Percentiles rank a stretch among this genome's conserved stretches.
phyloP scores from a whole-genome alignment of 2,329 filamentous ascomycete genomes.

The Hypoxylon sp. region DNA sequence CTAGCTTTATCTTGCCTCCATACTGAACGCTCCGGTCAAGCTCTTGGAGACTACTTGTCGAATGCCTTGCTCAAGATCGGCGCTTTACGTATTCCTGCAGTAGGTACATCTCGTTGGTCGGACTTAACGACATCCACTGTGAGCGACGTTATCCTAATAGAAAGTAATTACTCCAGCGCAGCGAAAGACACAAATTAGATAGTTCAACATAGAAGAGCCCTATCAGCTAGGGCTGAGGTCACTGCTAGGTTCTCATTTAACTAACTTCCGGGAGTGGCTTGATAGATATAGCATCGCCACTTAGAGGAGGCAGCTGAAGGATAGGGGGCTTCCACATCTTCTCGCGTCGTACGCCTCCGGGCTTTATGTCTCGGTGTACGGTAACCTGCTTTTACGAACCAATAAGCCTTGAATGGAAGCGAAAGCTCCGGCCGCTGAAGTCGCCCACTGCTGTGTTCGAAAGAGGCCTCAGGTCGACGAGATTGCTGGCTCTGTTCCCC shows the following conservation, averaged over 20 bases:
- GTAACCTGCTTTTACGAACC: constrained; percentile 31
- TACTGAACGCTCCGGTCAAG: neutral
- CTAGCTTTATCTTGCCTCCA: neutral
- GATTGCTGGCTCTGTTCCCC: constrained; percentile 5
- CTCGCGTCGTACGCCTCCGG: constrained; percentile 38
- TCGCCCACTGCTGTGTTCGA: constrained; percentile 20
- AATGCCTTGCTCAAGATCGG: neutral
- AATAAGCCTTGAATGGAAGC: constrained; percentile 45
- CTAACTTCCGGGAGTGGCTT: constrained; percentile 1
- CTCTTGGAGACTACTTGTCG: neutral
- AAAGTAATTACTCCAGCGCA: neutral
- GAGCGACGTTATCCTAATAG: neutral
- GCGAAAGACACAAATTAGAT: neutral
- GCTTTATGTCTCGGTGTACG: constrained; percentile 44
- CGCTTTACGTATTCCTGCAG: neutral
- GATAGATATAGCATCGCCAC: constrained; percentile 1
- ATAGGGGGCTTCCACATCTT: constrained; percentile 12
- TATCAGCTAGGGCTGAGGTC: constrained; percentile 6
- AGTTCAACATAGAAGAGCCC: neutral
- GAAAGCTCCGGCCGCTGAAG: constrained; percentile 33
- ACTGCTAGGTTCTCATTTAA: neutral
- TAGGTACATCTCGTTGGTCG: neutral
- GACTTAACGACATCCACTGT: neutral
- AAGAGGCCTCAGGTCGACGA: constrained; percentile 2
- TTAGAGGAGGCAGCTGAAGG: neutral